Conservation (phyloP, 495 filamentous ascomycete genomes). For the Bryoglossum gracile region DNA sequence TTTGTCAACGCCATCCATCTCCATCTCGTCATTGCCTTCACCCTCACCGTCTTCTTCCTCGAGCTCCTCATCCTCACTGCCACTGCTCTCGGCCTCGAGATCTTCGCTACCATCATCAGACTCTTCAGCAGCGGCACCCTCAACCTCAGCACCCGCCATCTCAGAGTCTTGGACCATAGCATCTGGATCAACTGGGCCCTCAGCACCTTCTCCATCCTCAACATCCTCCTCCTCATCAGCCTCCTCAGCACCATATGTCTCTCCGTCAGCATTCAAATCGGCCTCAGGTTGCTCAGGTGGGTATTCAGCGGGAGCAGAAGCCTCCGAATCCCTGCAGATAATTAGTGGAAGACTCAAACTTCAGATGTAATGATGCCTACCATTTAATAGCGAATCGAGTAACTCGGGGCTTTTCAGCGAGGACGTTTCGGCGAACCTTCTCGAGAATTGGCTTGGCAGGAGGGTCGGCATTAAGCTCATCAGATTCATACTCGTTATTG, state of each 20-base stretch:
- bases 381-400: conserved; percentile 99
- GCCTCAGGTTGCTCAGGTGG: conserved; percentile 96
- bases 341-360: conserved; percentile 19
- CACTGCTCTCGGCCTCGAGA: conserved; percentile 86
- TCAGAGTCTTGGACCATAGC: conserved; percentile 61
- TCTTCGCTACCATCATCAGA: conserved; percentile 91
- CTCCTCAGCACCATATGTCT: conserved; percentile 83
- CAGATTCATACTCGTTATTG: conserved; percentile 95
- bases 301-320: conserved; percentile 90
- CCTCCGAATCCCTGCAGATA: conserved; percentile 77
- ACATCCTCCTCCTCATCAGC: conserved; percentile 56
- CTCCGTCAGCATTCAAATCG: conserved; percentile 78
- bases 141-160: conserved; percentile 68
- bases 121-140: conserved; percentile 50
- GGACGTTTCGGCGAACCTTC: conserved; percentile 80
- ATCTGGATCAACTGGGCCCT: conserved; percentile 31
- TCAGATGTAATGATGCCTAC: conserved; percentile 39
- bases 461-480: conserved; percentile 79
- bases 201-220: conserved; percentile 39
- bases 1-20: conserved; percentile 59
- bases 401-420: conserved; percentile 95
- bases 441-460: conserved; percentile 89
- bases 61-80: conserved; percentile 78
- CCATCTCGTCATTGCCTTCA: conserved; percentile 74
- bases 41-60: conserved; percentile 59